Conservation (phyloP, 176 grass and related monocot genomes). For the Rhynchospora breviuscula region DNA sequence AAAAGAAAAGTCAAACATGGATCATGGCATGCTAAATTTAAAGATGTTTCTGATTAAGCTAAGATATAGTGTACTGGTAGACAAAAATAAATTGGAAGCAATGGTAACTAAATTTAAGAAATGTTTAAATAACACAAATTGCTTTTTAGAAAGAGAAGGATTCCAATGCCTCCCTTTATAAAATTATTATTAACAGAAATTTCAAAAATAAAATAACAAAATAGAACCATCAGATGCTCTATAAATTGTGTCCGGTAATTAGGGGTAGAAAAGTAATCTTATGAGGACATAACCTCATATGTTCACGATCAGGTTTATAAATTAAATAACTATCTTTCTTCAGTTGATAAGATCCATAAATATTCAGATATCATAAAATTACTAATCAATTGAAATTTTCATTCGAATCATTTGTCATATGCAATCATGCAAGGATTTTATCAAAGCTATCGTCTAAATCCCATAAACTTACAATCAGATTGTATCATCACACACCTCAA, state of each 20-base stretch:
- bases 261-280: background rate
- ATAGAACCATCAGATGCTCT: background rate
- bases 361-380: no score
- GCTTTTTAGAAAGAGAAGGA: background rate
- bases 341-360: no score
- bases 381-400: no score
- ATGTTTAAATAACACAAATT: conserved; percentile 1
- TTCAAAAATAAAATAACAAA: background rate
- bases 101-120: conserved; percentile 51
- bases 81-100: conserved; percentile 84
- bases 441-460: no score
- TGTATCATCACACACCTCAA: no score
- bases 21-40: conserved; percentile 95
- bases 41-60: conserved; percentile 87
- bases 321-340: no score
- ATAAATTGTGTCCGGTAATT: background rate
- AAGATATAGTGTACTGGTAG: conserved; percentile 91
- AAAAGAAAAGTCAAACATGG: no score
- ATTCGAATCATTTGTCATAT: no score
- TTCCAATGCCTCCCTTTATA: background rate
- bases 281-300: background rate
- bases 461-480: no score
- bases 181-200: background rate
- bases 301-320: background rate
- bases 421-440: no score